Base-by-base conservation (phyloP, 1,284 basidiomycete species). In the Fomitopsis betulina region DNA sequence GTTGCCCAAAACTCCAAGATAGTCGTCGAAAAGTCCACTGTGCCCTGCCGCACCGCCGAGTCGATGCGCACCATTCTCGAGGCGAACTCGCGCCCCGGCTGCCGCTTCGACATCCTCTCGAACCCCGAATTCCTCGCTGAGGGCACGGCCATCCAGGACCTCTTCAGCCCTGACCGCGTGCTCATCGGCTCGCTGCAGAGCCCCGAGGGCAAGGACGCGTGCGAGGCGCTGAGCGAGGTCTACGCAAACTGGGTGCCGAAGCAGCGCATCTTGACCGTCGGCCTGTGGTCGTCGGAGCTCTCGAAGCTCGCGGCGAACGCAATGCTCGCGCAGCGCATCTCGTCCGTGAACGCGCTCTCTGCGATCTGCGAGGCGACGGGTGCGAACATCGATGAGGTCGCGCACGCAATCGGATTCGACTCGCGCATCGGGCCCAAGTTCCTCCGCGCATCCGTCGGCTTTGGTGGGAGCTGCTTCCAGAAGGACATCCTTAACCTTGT, bases 361-460 rank as follows among this genome's bases (percentile, higher is more conserved):
- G 97, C 97, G 55, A 98, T 99, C 72, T 99, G 97, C 74, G 97
- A 99, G 76, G 95, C 94, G n/a, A 99, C 97, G 6, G 97, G 96
- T 54, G 97, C 97, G 58, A 96, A 96, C 80, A 94, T 99, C 59
- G 94, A 98, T 75, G 97, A 99, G 77, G 96, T 99, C 63, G 89
- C 97, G 2, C 84, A 93, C 70, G 96, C 97, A 10, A 91, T 98
- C 70, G 96, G 96, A 33, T 89, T 88, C 67, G 97, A 99, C 76
- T 83, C 86, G 25, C 93, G 97, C 64, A 85, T 99, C 58, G 97
- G 97, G 4, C 84, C 93, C 69, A 96, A 94, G 74, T 99, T 99
- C 86, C 81, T 99, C 69, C 94, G 93, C 74, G 93, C 94, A 39
- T 92, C 89, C 43, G 92, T 96, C 62, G 94, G 96, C n/a, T 99